These are phyloP conservation scores for Bruguiera parviflora DNA, from an alignment of 345 rosid genomes.

Conservation along the genomic window DNA sequence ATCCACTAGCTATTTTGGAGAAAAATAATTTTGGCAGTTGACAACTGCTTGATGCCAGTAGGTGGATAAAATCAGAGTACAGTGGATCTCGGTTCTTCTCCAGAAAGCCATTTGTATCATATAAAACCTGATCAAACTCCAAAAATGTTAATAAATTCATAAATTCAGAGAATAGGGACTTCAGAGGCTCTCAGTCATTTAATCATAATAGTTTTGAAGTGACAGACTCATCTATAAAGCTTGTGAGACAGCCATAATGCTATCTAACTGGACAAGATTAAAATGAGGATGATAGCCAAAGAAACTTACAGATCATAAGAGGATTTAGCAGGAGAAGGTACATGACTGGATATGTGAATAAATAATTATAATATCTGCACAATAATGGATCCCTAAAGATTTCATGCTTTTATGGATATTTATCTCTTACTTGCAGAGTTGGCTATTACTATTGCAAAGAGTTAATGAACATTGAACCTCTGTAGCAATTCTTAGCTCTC, in stretches of 20 bases:
- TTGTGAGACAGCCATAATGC: not conserved
- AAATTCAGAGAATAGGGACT: not conserved
- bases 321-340: too few species aligned
- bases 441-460: too few species aligned
- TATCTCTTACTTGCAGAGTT: too few species aligned
- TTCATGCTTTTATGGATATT: too few species aligned
- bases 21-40: constrained; percentile 51
- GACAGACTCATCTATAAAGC: not conserved
- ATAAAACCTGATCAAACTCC: constrained; percentile 50
- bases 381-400: too few species aligned
- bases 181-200: not conserved
- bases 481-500: too few species aligned
- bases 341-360: too few species aligned
- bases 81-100: constrained; percentile 90
- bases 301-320: too few species aligned
- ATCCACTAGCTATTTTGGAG: constrained; percentile 38
- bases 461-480: too few species aligned
- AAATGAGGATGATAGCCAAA: not conserved
- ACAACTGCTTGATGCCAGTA: constrained; percentile 64
- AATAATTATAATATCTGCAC: too few species aligned
- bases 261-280: constrained; percentile 1
- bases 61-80: constrained; percentile 53
- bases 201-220: not conserved
- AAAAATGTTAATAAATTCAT: constrained; percentile 21
- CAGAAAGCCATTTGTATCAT: constrained; percentile 89